Evolutionary conservation across 768 basidiomycete species (phyloP), one percentile per base, ranked within the genome.

Genomic region (Suillus lakei): DNA sequence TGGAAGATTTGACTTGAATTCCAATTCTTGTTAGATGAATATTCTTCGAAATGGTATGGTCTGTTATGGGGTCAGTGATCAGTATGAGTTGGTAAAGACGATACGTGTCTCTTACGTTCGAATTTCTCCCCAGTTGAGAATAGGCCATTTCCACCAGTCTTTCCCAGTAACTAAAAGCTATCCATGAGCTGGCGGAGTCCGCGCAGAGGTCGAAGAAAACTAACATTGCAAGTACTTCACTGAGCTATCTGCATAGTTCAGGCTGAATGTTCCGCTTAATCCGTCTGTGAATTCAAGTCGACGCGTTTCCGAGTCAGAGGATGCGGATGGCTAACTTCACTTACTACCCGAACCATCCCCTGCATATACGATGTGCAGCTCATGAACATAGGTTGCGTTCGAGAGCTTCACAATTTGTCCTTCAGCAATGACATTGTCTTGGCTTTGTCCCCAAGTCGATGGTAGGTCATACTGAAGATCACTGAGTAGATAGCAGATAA

Each of bases 341-440:
- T 61, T 50, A 79, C 82, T 65, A n/a, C 76, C 71, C 1, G 51
- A 63, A 7, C 77, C 78, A 55, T 83, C 82, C 30, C 81, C 82
- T 26, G 83, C 77, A 67, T 85, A 86, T 13, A 85, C 66, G 59
- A 85, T 75, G 63, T 85, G 83, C 30, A 87, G 69, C 64, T 86
- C 78, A 64, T 86, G 85, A 1, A 80, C 75, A 65, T 72, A 78
- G 0, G 77, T 78, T n/a, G 75, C 70, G 0, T 71, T 60, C 9
- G 70, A 61, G 23, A 82, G 71, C 7, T 72, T 64, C 15, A 86
- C 59, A 5, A 79, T 71, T 64, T 87, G 85, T 2, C 79, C 78
- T 8, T 79, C 65, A 18, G 83, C 77, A 34, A 86, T 70, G 30
- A 84, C 73, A 63, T 87, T 87, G 66, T 87, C 85, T 21, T 74